These are phyloP conservation scores for Saccharomyces pastorianus DNA, from an alignment of 1,139 yeast species.

Conservation along the genomic window DNA sequence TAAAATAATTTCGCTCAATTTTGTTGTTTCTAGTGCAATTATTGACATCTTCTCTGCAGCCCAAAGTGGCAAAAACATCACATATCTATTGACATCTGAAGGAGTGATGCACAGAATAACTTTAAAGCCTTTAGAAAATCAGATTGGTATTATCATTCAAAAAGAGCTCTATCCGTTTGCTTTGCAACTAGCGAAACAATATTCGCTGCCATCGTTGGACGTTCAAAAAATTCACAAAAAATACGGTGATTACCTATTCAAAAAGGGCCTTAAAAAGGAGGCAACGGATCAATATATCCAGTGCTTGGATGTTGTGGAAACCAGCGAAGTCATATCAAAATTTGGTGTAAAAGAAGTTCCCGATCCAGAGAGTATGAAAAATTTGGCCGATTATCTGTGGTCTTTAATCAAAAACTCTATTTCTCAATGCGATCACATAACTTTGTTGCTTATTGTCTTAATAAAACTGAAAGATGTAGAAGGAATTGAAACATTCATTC, in stretches of 20 bases:
- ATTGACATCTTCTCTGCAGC: conserved; percentile 41
- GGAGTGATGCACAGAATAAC: conserved; percentile 64
- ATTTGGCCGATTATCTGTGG: conserved; percentile 59
- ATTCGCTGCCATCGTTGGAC: conserved; percentile 28
- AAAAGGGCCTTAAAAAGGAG: conserved; percentile 54
- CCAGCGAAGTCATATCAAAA: conserved; percentile 71
- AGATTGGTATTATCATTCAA: conserved; percentile 59
- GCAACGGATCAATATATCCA: conserved; percentile 63
- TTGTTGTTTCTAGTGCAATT: conserved; percentile 57
- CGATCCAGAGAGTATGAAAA: conserved; percentile 24
- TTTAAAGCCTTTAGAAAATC: conserved; percentile 59
- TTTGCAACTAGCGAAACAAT: conserved; percentile 53
- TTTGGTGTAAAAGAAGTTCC: conserved; percentile 74
- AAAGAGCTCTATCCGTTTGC: conserved; percentile 71
- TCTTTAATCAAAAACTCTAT: conserved; percentile 44
- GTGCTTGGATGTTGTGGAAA: conserved; percentile 47
- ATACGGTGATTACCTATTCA: conserved; percentile 67
- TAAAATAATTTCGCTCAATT: conserved; percentile 62
- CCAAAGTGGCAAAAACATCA: conserved; percentile 40
- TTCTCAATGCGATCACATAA: conserved; percentile 72
- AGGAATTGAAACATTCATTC: conserved; percentile 53
- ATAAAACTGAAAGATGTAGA: conserved; percentile 64
- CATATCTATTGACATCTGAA: conserved; percentile 61
- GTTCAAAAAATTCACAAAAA: conserved; percentile 47
- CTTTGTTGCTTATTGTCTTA: conserved; percentile 70